Evolutionary conservation across 768 basidiomycete genomes (phyloP), one percentile per base, ranked within the genome.

Genomic region (Tylopilus cervinicoccineus): DNA sequence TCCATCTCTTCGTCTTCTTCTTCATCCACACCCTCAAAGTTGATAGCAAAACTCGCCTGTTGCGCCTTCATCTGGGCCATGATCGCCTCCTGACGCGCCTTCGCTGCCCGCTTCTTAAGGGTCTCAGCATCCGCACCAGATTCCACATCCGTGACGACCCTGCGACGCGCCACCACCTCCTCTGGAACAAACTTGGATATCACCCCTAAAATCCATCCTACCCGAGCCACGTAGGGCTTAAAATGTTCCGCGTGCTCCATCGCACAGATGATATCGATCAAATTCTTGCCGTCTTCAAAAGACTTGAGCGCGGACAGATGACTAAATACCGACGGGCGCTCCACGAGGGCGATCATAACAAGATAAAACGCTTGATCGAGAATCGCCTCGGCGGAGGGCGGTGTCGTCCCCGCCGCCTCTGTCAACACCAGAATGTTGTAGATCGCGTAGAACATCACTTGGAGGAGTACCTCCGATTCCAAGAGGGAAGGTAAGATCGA

Each of bases 41-140:
- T 87, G 61, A 80, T 76, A 3, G 89, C 83, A 64, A 94, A 91
- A 55, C 84, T 87, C 26, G 83, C 85, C 61, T 97, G 94, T 59
- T 93, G 89, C 22, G 85, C 84, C 60, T 90, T 92, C 82, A 98
- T 97, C 70, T 96, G 86, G 60, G 84, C 81, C 92, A 99, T 90
- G 59, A 99, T 90, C 0, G 88, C 86, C 51, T 87, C 89, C 64
- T 96, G 88, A n/a, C 94, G 76, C 12, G 83, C 88, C 64, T 93
- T 92, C 8, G 90, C 93, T 5, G 93, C 90, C 24, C 75, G 76
- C 63, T 90, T 91, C 73, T 86, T 88, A 36, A 81, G 78, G 48
- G 84, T 84, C 49, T 81, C 85, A 3, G 79, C 68, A 51, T 84
- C 79, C 20, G 73, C 60, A 1, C 69, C 64, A 5, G 63, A 63